These are phyloP conservation scores for Delphinella strobiligena DNA, from an alignment of 2,329 filamentous ascomycete species.

Conservation along the genomic window DNA sequence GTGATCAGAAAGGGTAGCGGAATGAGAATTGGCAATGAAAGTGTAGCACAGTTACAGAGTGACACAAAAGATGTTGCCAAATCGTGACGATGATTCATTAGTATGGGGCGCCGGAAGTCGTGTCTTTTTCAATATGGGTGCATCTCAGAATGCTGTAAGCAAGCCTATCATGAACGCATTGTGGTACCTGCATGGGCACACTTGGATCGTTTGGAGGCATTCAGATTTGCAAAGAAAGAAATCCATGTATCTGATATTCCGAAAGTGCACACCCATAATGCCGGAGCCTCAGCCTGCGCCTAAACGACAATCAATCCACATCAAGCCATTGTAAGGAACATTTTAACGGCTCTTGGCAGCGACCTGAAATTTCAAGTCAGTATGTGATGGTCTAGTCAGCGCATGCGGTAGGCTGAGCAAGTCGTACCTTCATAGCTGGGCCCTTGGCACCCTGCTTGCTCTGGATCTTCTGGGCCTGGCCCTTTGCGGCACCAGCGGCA, in stretches of 20 bases:
- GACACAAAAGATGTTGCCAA: no score
- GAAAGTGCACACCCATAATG: slow-evolving; percentile 8
- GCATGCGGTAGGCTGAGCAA: no score
- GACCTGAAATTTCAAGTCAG: no score
- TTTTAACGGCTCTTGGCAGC: slow-evolving; percentile 8
- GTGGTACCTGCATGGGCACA: neutral
- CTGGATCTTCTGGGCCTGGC: slow-evolving; percentile 66
- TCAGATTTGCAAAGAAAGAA: slow-evolving; percentile 1
- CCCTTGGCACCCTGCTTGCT: slow-evolving; percentile 98
- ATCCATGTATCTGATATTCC: slow-evolving; percentile 1
- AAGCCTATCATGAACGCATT: slow-evolving; percentile 9
- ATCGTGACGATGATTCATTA: no score
- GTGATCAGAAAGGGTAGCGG: no score
- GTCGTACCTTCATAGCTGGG: slow-evolving; percentile 35
- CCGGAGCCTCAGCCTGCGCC: slow-evolving; percentile 10
- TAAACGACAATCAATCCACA: slow-evolving; percentile 9
- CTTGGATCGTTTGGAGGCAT: neutral
- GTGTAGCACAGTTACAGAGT: no score
- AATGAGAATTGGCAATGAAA: no score
- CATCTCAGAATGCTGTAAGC: slow-evolving; percentile 3
- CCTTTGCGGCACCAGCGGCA: slow-evolving; percentile 62
- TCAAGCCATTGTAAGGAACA: slow-evolving; percentile 2
- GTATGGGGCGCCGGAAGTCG: neutral
- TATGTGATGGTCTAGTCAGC: no score
- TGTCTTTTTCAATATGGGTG: slow-evolving; percentile 7